Conservation (phyloP, 2,329 filamentous ascomycete genomes). For the Arthroderma sp. region DNA sequence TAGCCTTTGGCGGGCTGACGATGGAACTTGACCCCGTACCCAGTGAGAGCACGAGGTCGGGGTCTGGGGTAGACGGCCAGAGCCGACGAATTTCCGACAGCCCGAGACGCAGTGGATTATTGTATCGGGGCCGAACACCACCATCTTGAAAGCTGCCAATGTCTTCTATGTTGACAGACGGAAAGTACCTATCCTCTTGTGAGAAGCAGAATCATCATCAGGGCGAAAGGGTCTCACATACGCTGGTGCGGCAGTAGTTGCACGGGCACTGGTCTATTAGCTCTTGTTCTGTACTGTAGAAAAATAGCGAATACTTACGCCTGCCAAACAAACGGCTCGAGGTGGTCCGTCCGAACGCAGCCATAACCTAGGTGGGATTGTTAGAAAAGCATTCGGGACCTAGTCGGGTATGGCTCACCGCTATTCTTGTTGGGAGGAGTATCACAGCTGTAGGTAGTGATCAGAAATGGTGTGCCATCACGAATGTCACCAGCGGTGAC, state of each 20-base stretch:
- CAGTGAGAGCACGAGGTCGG: conserved; percentile 6
- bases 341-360: neutral
- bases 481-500: neutral
- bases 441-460: conserved; percentile 5
- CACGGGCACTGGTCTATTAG: neutral
- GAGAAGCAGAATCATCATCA: neutral
- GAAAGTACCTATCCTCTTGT: neutral
- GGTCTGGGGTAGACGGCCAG: neutral
- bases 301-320: conserved; percentile 1
- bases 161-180: neutral
- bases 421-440: neutral
- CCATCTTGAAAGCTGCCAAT: conserved; percentile 1
- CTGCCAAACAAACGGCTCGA: conserved; percentile 3
- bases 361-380: neutral
- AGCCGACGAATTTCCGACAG: neutral
- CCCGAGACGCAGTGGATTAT: neutral
- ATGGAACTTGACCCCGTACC: conserved; percentile 7
- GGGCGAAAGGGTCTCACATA: neutral
- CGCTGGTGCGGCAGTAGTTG: neutral
- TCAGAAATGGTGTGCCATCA: conserved; percentile 1
- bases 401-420: no score
- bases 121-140: neutral
- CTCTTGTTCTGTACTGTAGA: neutral
- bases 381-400: no score
- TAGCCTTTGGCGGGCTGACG: conserved; percentile 1